Evolutionary conservation across 164 flowering plant species (phyloP), one percentile per base, ranked within the genome.

Genomic region (Tetrastigma voinierianum): DNA sequence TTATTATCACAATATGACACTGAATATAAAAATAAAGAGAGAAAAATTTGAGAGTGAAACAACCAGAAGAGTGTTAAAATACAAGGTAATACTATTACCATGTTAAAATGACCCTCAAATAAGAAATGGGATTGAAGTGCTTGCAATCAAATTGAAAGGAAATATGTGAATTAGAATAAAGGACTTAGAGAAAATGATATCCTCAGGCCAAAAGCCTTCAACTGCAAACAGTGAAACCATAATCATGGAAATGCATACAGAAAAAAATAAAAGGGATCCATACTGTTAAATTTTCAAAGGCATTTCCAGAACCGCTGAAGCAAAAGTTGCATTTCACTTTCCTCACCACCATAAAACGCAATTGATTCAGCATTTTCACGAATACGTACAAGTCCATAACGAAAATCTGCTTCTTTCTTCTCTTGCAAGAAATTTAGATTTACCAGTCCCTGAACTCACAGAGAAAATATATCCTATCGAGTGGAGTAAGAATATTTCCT

Each of bases 301-400:
- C 99, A 67, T 82, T 82, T 87, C 74, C 74, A 82, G 84, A 95
- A 92, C 44, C 96, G 88, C 78, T 84, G 92, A 72, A 95, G 74
- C 58, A 95, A 77, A 73, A 95, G 90, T 65, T 88, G 92, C 76
- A 84, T 78, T 79, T 95, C 97, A 79, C 84, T 92, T 59, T 85
- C 87, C 82, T 92, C 99, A 11, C 99, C 99, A 57, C 89, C 84
- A 80, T 95, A 95, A 74, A 95, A 92, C 64, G 99, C 97, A 82
- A 95, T 92, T 18, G 99, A 91, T 76, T 95, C 99, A 59, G 99
- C 96, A 84, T 95, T 95, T 82, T 95, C 99, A 71, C 98, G 75
- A 64, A 95, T 83, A 13, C 96, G 97, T 9, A 95, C 98, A 76
- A 95, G 96, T 60, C 98, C 97, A 77, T 89, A 95, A 60, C 98